These are phyloP conservation scores for Paracoccidioides brasiliensis DNA, from an alignment of 2,329 filamentous ascomycete genomes.

Conservation along the genomic window DNA sequence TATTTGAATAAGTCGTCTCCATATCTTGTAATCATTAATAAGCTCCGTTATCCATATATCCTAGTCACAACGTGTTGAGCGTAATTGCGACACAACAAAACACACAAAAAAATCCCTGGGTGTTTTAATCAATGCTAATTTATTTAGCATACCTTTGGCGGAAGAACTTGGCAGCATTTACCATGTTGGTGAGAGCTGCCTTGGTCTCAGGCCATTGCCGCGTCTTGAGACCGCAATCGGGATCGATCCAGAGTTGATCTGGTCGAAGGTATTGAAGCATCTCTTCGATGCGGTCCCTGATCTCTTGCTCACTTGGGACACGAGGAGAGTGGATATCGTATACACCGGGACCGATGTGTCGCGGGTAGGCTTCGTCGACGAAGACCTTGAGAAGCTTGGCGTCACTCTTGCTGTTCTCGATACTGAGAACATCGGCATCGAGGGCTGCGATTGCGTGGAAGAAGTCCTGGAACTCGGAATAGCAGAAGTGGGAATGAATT, in stretches of 20 bases:
- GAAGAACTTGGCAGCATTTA: slow-evolving; percentile 95
- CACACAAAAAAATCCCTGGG: too few species aligned
- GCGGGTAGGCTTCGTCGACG: slow-evolving; percentile 90
- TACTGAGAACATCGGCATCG: slow-evolving; percentile 94
- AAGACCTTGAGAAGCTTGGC: slow-evolving; percentile 99
- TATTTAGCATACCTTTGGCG: slow-evolving; percentile 70
- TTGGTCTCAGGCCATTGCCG: slow-evolving; percentile 98
- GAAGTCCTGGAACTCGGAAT: slow-evolving; percentile 99
- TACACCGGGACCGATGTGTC: slow-evolving; percentile 97
- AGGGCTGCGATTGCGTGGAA: slow-evolving; percentile 99
- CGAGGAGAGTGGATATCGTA: slow-evolving; percentile 99
- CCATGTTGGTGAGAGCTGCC: slow-evolving; percentile 90
- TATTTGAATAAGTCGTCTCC: slow-evolving; percentile 1
- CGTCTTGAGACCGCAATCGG: slow-evolving; percentile 98
- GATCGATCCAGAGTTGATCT: slow-evolving; percentile 99
- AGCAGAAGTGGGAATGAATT: slow-evolving; percentile 99
- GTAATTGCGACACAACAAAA: slow-evolving; percentile 1
- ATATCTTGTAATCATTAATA: slow-evolving; percentile 4
- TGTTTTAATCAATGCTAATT: slow-evolving; percentile 1
- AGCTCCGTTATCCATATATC: background rate
- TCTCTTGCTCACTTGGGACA: slow-evolving; percentile 94
- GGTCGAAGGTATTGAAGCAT: slow-evolving; percentile 96
- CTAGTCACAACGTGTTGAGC: slow-evolving; percentile 5
- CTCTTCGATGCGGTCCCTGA: slow-evolving; percentile 94
- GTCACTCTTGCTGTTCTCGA: slow-evolving; percentile 99